Conservation (phyloP, 768 basidiomycete species). For the Suillus hirtellus region DNA sequence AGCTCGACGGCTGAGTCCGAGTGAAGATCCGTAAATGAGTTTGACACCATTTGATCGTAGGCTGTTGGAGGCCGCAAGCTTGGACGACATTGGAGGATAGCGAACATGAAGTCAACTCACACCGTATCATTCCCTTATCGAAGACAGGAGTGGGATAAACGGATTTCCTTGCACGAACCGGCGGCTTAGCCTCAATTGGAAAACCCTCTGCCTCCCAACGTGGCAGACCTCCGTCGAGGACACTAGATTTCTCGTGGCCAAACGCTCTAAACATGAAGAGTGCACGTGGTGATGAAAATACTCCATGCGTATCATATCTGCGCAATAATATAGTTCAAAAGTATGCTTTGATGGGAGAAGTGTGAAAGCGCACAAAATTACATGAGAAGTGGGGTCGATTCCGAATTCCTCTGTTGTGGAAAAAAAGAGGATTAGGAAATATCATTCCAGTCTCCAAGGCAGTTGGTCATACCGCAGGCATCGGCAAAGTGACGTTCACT, state of each 20-base stretch:
- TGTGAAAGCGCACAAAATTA: slow-evolving; percentile 63
- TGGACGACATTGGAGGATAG: slow-evolving; percentile 32
- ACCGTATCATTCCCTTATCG: slow-evolving; percentile 48
- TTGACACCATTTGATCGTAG: slow-evolving; percentile 80
- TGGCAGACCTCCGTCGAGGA: slow-evolving; percentile 92
- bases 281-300: slow-evolving; percentile 91
- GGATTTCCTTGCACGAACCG: slow-evolving; percentile 25
- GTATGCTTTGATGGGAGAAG: slow-evolving; percentile 8
- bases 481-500: slow-evolving; percentile 64
- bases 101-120: slow-evolving; percentile 33
- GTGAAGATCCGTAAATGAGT: slow-evolving; percentile 52
- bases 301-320: slow-evolving; percentile 87
- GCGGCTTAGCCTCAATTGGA: slow-evolving; percentile 42
- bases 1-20: slow-evolving; percentile 54
- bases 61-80: slow-evolving; percentile 41
- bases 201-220: slow-evolving; percentile 72
- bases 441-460: slow-evolving; percentile 6
- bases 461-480: slow-evolving; percentile 66
- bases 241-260: slow-evolving; percentile 81
- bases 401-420: slow-evolving; percentile 61
- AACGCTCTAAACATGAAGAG: slow-evolving; percentile 94
- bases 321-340: slow-evolving; percentile 14
- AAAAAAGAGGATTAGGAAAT: slow-evolving; percentile 14
- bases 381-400: slow-evolving; percentile 71
- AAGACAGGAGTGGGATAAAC: slow-evolving; percentile 57